Percentiles rank a stretch among this genome's conserved stretches.
These are phyloP conservation scores for Aristolochia californica DNA, from an alignment of 164 flowering plant genomes.

Conservation along the genomic window DNA sequence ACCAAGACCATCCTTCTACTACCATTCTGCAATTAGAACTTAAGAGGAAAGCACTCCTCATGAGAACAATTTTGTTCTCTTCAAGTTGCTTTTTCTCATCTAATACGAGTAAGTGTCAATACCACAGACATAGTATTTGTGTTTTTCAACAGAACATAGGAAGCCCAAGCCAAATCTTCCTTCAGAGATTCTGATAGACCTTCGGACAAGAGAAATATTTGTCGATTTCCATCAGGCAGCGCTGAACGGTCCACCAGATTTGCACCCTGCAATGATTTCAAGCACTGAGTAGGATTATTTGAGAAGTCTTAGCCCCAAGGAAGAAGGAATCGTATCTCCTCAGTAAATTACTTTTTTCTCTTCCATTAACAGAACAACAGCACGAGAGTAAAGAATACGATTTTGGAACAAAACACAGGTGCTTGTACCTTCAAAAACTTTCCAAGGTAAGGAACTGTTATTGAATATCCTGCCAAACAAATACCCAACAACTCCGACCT, in stretches of 20 bases:
- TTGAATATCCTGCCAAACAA: slow-evolving; percentile 64
- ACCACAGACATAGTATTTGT: slow-evolving; percentile 77
- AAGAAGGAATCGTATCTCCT: too few relatives aligned
- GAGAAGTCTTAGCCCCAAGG: too few relatives aligned
- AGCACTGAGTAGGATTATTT: neutral
- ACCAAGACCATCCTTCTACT: too few relatives aligned
- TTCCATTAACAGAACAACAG: too few relatives aligned
- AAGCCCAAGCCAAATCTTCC: slow-evolving; percentile 90
- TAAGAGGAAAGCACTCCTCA: too few relatives aligned
- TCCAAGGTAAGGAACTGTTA: slow-evolving; percentile 62
- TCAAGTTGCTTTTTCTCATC: too few relatives aligned
- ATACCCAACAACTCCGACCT: slow-evolving; percentile 65
- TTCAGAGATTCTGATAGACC: slow-evolving; percentile 30
- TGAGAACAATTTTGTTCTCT: too few relatives aligned
- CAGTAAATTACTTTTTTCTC: too few relatives aligned
- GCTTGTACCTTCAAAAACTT: slow-evolving; percentile 68
- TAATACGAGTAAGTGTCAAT: slow-evolving; percentile 6
- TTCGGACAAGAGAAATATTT: slow-evolving; percentile 66
- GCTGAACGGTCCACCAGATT: slow-evolving; percentile 27
- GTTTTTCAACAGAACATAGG: slow-evolving; percentile 66
- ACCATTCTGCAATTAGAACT: too few relatives aligned
- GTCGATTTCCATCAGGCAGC: slow-evolving; percentile 54
- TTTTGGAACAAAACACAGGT: neutral
- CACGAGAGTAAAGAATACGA: too few relatives aligned
- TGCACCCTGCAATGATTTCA: slow-evolving; percentile 45